Percentiles rank a stretch among this genome's conserved stretches.
Evolutionary conservation across 768 basidiomycete species (phyloP).

Genomic region (Lentinula aciculospora): DNA sequence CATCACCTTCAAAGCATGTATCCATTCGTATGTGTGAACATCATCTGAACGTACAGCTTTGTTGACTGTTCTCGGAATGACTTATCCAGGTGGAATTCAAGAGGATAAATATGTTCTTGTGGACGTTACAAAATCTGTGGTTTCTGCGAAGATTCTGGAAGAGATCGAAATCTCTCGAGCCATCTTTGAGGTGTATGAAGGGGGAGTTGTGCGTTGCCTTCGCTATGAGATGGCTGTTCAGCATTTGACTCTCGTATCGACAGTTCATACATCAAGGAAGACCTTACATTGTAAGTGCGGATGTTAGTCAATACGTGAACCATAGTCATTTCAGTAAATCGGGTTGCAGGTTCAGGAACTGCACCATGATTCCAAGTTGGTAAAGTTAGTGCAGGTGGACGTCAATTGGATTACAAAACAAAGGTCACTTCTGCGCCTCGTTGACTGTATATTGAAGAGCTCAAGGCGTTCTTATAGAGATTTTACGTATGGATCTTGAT

Average conservation of each 20-base stretch:
- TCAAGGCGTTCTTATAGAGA: slow-evolving; percentile 38
- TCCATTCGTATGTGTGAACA: slow-evolving; percentile 47
- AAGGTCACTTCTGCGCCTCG: slow-evolving; percentile 31
- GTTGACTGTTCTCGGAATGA: not conserved
- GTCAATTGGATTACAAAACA: slow-evolving; percentile 82
- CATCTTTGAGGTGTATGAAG: slow-evolving; percentile 86
- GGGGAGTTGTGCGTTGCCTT: slow-evolving; percentile 58
- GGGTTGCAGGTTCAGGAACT: slow-evolving; percentile 64
- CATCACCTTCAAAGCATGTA: slow-evolving; percentile 67
- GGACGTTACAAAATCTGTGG: slow-evolving; percentile 43
- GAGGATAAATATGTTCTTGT: slow-evolving; percentile 79
- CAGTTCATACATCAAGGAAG: slow-evolving; percentile 88
- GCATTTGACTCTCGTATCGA: not conserved
- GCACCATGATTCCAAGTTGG: slow-evolving; percentile 71
- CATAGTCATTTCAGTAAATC: not conserved
- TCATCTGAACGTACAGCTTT: not conserved
- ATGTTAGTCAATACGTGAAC: not conserved
- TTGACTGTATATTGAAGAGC: not conserved
- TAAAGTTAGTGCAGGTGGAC: slow-evolving; percentile 64
- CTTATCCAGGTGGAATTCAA: slow-evolving; percentile 45
- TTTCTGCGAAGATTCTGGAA: slow-evolving; percentile 53
- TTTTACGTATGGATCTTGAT: slow-evolving; percentile 51
- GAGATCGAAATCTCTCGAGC: slow-evolving; percentile 81
- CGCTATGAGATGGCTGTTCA: not conserved
- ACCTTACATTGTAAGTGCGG: slow-evolving; percentile 59